Percentiles rank a stretch among this genome's conserved stretches.
These are phyloP conservation scores for Leishmania martiniquensis DNA, from an alignment of 208 protist species.

Conservation along the genomic window DNA sequence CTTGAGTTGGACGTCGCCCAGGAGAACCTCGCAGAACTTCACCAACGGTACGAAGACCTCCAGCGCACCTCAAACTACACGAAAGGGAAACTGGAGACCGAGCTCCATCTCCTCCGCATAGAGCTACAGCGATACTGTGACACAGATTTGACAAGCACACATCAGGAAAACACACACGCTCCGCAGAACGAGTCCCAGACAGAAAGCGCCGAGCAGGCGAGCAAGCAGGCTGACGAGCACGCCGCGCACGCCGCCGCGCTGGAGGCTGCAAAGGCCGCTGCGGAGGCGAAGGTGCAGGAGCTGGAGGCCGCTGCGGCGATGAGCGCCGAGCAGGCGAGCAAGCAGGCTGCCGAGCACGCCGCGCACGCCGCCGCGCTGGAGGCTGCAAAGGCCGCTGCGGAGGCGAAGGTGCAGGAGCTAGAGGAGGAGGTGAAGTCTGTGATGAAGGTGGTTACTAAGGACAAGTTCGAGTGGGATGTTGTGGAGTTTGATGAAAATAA, in stretches of 20 bases:
- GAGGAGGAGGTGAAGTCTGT: constrained; percentile 8
- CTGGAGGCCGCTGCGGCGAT: constrained; percentile 3
- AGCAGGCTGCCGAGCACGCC: constrained; percentile 4
- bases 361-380: constrained; percentile 5
- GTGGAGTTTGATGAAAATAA: not conserved
- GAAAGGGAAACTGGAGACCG: constrained; percentile 23
- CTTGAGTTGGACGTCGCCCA: constrained; percentile 34
- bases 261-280: not conserved
- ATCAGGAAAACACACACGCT: not conserved
- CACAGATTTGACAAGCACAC: not conserved
- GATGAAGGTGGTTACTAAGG: not conserved
- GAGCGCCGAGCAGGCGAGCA: not conserved
- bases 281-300: not conserved
- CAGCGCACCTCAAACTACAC: constrained; percentile 32
- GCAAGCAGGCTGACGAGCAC: not conserved
- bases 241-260: constrained; percentile 18
- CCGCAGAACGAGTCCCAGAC: not conserved
- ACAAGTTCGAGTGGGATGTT: not conserved
- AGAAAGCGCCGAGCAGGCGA: not conserved
- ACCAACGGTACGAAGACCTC: constrained; percentile 36
- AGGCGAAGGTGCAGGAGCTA: not conserved
- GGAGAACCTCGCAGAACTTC: constrained; percentile 28
- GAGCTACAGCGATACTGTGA: constrained; percentile 11
- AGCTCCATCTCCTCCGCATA: constrained; percentile 19
- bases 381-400: constrained; percentile 5